Evolutionary conservation across 164 flowering plant genomes (phyloP).

Genomic region (Sextonia rubra): DNA sequence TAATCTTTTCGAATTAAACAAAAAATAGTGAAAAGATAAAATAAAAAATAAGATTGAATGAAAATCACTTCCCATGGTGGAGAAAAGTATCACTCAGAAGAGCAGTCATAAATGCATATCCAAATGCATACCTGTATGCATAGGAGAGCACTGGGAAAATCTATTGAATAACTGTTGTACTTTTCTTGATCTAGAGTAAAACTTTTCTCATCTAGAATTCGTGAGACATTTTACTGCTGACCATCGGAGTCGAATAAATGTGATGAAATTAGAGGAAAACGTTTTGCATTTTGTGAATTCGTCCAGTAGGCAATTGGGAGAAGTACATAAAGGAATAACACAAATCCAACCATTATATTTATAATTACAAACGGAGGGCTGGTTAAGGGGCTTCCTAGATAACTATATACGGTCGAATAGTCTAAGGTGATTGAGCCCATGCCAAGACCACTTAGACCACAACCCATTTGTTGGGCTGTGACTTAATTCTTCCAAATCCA

Average conservation of each 20-base stretch:
- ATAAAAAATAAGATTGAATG: neutral
- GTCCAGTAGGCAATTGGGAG: conserved; percentile 53
- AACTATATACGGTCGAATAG: conserved; percentile 45
- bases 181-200: conserved; percentile 28
- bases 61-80: conserved; percentile 34
- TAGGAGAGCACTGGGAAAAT: conserved; percentile 45
- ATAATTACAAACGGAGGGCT: conserved; percentile 45
- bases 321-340: conserved; percentile 31
- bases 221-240: conserved; percentile 28
- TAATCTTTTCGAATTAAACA: neutral
- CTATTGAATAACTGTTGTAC: conserved; percentile 41
- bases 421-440: conserved; percentile 53
- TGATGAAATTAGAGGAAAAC: conserved; percentile 47
- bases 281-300: conserved; percentile 42
- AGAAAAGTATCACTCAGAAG: conserved; percentile 53
- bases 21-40: neutral
- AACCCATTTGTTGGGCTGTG: conserved; percentile 45
- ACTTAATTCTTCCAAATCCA: conserved; percentile 40
- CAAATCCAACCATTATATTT: conserved; percentile 36
- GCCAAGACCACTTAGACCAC: conserved; percentile 51
- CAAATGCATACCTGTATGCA: conserved; percentile 34
- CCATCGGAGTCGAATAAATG: conserved; percentile 39
- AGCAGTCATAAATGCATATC: conserved; percentile 50
- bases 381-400: conserved; percentile 47
- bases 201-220: conserved; percentile 21